These are phyloP conservation scores for Earliella scabrosa DNA, from an alignment of 1,284 basidiomycete genomes.

Conservation along the genomic window DNA sequence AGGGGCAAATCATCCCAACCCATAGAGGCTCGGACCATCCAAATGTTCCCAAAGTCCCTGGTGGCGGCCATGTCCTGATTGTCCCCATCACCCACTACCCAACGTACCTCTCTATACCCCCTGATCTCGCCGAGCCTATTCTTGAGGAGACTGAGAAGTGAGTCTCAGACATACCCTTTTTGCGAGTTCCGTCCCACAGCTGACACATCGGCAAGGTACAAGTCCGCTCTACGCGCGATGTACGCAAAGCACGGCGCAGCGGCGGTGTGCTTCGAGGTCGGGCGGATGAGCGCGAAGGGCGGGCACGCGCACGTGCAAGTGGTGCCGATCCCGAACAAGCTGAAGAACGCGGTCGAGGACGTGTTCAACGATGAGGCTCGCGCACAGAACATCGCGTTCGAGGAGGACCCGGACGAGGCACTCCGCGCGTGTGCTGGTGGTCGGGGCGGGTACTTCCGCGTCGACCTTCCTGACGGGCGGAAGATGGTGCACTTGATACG, in stretches of 20 bases:
- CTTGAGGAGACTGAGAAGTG: constrained; percentile 79
- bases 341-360: constrained; percentile 66
- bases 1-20: constrained; percentile 90
- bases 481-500: constrained; percentile 86
- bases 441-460: constrained; percentile 82
- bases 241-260: constrained; percentile 74
- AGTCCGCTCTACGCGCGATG: constrained; percentile 71
- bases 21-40: constrained; percentile 51
- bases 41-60: constrained; percentile 67
- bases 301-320: constrained; percentile 93
- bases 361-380: constrained; percentile 74
- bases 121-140: constrained; percentile 77
- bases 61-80: constrained; percentile 92
- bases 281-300: constrained; percentile 80
- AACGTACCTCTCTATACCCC: constrained; percentile 65
- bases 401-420: constrained; percentile 66
- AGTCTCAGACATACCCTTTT: too few species aligned
- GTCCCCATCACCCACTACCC: constrained; percentile 80
- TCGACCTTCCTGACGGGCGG: constrained; percentile 87
- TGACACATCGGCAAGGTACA: too few species aligned
- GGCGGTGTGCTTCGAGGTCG: constrained; percentile 88
- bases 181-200: too few species aligned
- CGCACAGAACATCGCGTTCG: constrained; percentile 65
- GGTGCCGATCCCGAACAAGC: constrained; percentile 75
- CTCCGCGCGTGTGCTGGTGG: constrained; percentile 54